Percentiles rank a stretch among this genome's conserved stretches.
Evolutionary conservation across 1,284 basidiomycete genomes (phyloP).

Genomic region (Xerocomus minutiporus): DNA sequence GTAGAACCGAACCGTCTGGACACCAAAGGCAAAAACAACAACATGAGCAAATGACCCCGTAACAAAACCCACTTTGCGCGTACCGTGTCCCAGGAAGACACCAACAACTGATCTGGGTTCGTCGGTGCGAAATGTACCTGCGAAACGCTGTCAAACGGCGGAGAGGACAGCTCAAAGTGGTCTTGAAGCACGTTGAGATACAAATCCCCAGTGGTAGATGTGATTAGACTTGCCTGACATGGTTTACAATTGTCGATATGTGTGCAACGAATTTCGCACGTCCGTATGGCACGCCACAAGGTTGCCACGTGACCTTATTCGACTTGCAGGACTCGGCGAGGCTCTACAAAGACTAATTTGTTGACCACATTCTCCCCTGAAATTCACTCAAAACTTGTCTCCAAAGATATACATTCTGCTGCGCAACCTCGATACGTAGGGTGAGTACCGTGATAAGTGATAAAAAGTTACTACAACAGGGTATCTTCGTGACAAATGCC

Average conservation of each 20-base stretch:
- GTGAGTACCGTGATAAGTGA: conserved; percentile 22
- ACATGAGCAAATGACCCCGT: not conserved
- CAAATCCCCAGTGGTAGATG: not conserved
- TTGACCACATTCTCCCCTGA: not conserved
- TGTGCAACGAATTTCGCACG: not conserved
- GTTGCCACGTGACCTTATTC: not conserved
- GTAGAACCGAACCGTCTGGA: conserved; percentile 72
- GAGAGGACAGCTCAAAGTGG: conserved; percentile 55
- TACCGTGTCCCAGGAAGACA: conserved; percentile 87
- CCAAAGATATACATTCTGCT: conserved; percentile 36
- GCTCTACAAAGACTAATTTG: not conserved
- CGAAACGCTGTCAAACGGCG: conserved; percentile 83
- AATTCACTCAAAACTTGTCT: conserved; percentile 5
- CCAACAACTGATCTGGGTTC: conserved; percentile 70
- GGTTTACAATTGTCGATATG: not conserved
- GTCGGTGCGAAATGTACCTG: conserved; percentile 77
- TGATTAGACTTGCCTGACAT: conserved; percentile 19
- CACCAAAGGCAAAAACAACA: not conserved
- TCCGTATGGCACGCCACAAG: not conserved
- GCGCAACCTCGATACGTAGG: conserved; percentile 32
- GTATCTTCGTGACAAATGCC: conserved; percentile 34
- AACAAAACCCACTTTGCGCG: not conserved
- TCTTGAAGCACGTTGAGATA: conserved; percentile 21
- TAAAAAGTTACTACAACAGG: conserved; percentile 33
- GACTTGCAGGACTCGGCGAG: not conserved